Base-by-base conservation (phyloP, 2,329 filamentous ascomycete genomes). In the Ceratocystis alfenasii region DNA sequence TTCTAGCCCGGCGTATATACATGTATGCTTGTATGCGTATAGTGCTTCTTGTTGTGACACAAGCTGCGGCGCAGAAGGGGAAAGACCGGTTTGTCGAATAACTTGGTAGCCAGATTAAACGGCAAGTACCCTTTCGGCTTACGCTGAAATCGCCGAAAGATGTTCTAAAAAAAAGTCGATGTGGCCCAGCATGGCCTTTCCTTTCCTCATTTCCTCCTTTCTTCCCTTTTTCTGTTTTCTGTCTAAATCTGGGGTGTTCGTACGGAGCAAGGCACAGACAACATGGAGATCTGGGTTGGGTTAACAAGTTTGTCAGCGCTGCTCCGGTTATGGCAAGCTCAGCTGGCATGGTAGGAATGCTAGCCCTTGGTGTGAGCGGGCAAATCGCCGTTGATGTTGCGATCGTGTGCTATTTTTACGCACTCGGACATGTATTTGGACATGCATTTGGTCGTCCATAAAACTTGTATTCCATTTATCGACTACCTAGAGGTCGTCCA, bases 291-390 rank as follows among this genome's bases (percentile, higher is more conserved):
- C 46, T 53, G 7, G 17, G n/a, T 20, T 25, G n/a, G 48, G n/a
- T 53, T 6, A 41, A 41, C 48, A 20, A 22, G 25, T n/a, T 36
- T 59, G 55, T 15, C 1, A 17, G 55, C 22, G 55, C 55, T 30
- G 28, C 30, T 59, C 55, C 55, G 55, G 17, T 36, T 36, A 36
- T 30, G 55, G 55, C 20, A 30, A 7, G 6, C 30, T 59, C 55
- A 59, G 55, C 55, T 59, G 25, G 28, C 6, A 30, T 59, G 25
- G 55, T 59, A 59, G 55, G 55, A 59, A 59, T 59, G 55, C 36
- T 59, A 59, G 55, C 22, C 8, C 48, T 53, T 25, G 15, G 7
- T 4, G 22, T 25, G 22, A 15, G 22, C 48, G 8, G 36, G 36
- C 36, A 12, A 41, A 53, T 10, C 20, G 15, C 22, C 22, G 12